Evolutionary conservation across 768 basidiomycete genomes (phyloP).

Genomic region (Agaricus blazei): DNA sequence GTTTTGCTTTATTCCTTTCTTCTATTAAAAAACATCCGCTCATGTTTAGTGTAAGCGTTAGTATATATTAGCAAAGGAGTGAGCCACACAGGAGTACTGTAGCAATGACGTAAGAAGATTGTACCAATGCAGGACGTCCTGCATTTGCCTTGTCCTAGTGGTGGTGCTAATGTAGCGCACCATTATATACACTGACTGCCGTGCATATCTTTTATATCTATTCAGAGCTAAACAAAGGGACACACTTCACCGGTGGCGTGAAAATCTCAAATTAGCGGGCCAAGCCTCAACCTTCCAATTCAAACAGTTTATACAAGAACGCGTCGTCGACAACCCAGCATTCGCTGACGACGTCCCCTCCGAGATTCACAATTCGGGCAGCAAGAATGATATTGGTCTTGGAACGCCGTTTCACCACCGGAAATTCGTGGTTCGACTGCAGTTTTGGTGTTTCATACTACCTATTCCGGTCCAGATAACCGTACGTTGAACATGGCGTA

Average conservation of each 20-base stretch:
- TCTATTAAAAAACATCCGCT: background rate
- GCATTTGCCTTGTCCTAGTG: conserved; percentile 43
- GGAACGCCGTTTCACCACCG: too few species aligned
- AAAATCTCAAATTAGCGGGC: too few species aligned
- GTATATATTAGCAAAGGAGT: conserved; percentile 41
- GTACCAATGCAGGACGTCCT: conserved; percentile 43
- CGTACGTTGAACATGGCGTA: too few species aligned
- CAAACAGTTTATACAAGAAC: too few species aligned
- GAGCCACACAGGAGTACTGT: conserved; percentile 41
- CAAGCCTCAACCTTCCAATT: too few species aligned
- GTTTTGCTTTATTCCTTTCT: conserved; percentile 28
- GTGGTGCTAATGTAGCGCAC: conserved; percentile 39
- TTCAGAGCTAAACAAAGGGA: conserved; percentile 51
- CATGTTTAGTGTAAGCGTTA: conserved; percentile 31
- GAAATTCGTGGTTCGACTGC: too few species aligned
- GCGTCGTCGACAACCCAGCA: too few species aligned
- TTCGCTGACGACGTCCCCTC: too few species aligned
- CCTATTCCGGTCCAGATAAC: too few species aligned
- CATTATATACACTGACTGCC: background rate
- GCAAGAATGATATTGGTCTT: too few species aligned
- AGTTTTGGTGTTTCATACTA: too few species aligned
- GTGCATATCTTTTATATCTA: background rate
- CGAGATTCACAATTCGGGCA: too few species aligned
- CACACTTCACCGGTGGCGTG: conserved; percentile 27
- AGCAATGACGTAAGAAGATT: conserved; percentile 24